These are phyloP conservation scores for Pythium dissotocum DNA, from an alignment of 352 stramenopile species.

Conservation along the genomic window DNA sequence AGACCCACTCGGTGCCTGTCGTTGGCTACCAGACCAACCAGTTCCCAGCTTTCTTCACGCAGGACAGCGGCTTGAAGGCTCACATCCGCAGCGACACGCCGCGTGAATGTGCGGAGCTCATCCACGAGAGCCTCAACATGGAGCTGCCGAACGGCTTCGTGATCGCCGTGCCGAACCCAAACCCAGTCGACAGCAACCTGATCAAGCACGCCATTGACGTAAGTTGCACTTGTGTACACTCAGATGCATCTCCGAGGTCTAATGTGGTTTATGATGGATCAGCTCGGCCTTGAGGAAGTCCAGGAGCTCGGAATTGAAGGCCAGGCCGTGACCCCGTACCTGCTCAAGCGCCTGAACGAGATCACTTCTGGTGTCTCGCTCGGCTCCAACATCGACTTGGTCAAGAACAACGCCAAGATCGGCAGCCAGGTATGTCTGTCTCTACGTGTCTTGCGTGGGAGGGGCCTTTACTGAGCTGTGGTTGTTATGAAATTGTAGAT, in stretches of 20 bases:
- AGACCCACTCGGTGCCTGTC: constrained; percentile 96
- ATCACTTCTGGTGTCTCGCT: constrained; percentile 93
- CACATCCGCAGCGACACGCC: constrained; percentile 86
- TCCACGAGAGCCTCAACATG: constrained; percentile 77
- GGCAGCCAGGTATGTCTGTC: constrained; percentile 85
- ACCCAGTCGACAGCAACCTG: constrained; percentile 73
- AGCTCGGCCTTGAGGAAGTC: constrained; percentile 85
- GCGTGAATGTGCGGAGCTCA: constrained; percentile 85
- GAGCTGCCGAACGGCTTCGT: constrained; percentile 85
- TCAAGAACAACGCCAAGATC: constrained; percentile 96
- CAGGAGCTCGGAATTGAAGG: constrained; percentile 86
- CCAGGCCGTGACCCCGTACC: constrained; percentile 94
- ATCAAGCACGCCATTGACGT: constrained; percentile 93
- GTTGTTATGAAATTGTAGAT: constrained; percentile 40
- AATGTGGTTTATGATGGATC: background rate
- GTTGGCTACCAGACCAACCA: constrained; percentile 90
- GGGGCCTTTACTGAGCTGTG: background rate
- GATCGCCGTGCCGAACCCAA: constrained; percentile 88
- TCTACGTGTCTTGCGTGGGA: background rate
- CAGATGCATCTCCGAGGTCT: background rate
- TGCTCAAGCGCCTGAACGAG: constrained; percentile 90
- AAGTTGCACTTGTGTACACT: background rate
- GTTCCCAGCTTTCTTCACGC: constrained; percentile 98
- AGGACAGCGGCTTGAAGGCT: constrained; percentile 84
- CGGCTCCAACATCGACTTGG: constrained; percentile 95